Conservation (phyloP, 2,329 filamentous ascomycete species). For the Venturia nashicola region DNA sequence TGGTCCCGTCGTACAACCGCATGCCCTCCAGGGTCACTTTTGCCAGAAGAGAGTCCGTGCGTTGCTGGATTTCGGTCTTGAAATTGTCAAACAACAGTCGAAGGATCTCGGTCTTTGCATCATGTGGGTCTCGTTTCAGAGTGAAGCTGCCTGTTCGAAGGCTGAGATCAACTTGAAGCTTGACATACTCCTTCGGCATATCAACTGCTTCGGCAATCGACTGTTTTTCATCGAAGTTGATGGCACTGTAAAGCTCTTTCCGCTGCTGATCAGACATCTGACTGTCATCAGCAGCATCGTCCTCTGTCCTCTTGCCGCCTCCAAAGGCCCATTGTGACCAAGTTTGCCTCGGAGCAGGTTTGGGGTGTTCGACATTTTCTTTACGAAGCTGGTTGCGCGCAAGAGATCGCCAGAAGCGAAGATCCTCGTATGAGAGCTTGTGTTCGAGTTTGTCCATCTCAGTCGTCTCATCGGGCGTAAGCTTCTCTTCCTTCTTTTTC, state of each 20-base stretch:
- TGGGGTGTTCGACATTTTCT: conserved; percentile 83
- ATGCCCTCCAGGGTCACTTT: conserved; percentile 86
- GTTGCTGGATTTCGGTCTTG: conserved; percentile 75
- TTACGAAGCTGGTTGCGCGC: conserved; percentile 91
- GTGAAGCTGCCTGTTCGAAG: conserved; percentile 96
- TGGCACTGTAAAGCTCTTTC: conserved; percentile 91
- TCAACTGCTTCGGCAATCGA: conserved; percentile 80
- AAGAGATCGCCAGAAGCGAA: conserved; percentile 92
- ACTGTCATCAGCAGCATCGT: conserved; percentile 60
- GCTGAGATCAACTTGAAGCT: conserved; percentile 82
- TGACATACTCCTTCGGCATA: conserved; percentile 78
- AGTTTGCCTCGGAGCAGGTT: conserved; percentile 61
- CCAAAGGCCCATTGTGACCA: conserved; percentile 95
- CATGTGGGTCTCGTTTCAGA: conserved; percentile 71
- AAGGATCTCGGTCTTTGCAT: conserved; percentile 67
- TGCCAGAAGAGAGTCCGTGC: conserved; percentile 80
- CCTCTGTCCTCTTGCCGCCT: conserved; percentile 47
- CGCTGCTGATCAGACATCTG: conserved; percentile 92
- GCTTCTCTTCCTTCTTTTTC: conserved; percentile 55
- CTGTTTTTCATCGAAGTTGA: conserved; percentile 97
- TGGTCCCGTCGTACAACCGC: conserved; percentile 91
- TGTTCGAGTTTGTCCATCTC: conserved; percentile 68
- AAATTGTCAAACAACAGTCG: conserved; percentile 92
- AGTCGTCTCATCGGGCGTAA: conserved; percentile 57
- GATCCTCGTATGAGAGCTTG: conserved; percentile 86